Percentiles rank a stretch among this genome's conserved stretches.
phyloP scores from a whole-genome alignment of 352 stramenopile genomes.

The Aphanomyces stellatus region DNA sequence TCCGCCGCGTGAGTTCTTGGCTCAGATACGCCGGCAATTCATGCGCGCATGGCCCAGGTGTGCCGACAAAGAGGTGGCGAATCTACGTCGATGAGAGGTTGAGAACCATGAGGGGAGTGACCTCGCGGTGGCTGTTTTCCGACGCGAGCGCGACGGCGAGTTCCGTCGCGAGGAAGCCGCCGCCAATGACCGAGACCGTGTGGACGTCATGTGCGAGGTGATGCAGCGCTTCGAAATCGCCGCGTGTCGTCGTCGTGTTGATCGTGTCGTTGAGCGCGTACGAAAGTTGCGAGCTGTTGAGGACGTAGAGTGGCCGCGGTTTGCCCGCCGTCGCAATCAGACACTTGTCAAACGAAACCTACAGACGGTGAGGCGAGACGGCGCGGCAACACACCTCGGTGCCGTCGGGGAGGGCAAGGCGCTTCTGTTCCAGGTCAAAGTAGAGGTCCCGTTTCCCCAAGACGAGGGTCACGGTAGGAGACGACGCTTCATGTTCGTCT shows the following conservation, averaged over 20 bases:
- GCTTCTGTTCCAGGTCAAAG: slow-evolving; percentile 82
- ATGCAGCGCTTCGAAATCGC: slow-evolving; percentile 78
- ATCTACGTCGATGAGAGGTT: slow-evolving; percentile 34
- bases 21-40: slow-evolving; percentile 84
- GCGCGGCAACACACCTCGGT: slow-evolving; percentile 35
- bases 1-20: slow-evolving; percentile 44
- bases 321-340: slow-evolving; percentile 78
- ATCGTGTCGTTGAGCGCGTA: slow-evolving; percentile 80
- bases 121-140: slow-evolving; percentile 39
- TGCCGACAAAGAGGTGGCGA: neutral
- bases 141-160: slow-evolving; percentile 66
- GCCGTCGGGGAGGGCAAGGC: slow-evolving; percentile 69
- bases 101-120: slow-evolving; percentile 27
- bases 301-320: slow-evolving; percentile 81
- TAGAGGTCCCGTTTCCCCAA: slow-evolving; percentile 58
- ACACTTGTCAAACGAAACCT: slow-evolving; percentile 69
- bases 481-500: slow-evolving; percentile 32
- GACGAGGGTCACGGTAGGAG: slow-evolving; percentile 48
- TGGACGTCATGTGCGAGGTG: slow-evolving; percentile 40
- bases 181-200: slow-evolving; percentile 77
- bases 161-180: slow-evolving; percentile 86
- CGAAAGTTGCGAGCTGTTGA: slow-evolving; percentile 71
- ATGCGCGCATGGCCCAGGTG: slow-evolving; percentile 23
- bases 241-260: slow-evolving; percentile 72
- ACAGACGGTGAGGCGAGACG: neutral